These are phyloP conservation scores for Chionographis japonica DNA, from an alignment of 106 monocot species.

Conservation along the genomic window DNA sequence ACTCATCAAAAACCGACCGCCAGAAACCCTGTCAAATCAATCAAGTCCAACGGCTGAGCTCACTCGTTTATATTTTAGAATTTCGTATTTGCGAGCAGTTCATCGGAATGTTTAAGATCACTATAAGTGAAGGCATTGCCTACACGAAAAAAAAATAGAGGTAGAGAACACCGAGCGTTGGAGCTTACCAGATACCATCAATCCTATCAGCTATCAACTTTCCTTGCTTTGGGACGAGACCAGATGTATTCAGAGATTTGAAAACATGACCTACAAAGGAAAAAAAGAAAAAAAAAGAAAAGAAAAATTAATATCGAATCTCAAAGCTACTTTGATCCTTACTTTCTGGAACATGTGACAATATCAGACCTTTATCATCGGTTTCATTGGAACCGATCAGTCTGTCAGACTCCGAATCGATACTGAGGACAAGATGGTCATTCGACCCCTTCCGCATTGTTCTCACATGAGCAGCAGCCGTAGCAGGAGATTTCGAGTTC, in stretches of 20 bases:
- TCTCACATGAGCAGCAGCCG: constrained; percentile 63
- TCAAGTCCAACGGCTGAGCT: neutral
- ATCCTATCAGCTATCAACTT: constrained; percentile 82
- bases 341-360: neutral
- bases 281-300: constrained; percentile 10
- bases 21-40: constrained; percentile 74
- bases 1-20: constrained; percentile 69
- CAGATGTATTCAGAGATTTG: constrained; percentile 84
- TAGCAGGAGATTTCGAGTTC: constrained; percentile 32
- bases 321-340: too few species aligned
- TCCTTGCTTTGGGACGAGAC: constrained; percentile 87
- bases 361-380: constrained; percentile 76
- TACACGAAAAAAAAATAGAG: too few species aligned
- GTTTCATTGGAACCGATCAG: constrained; percentile 54
- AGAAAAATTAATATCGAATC: neutral
- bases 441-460: constrained; percentile 68
- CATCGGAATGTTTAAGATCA: too few species aligned
- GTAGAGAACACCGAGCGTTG: neutral
- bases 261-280: constrained; percentile 72
- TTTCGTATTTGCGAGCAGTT: too few species aligned
- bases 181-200: constrained; percentile 85
- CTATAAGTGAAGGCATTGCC: too few species aligned
- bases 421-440: constrained; percentile 78
- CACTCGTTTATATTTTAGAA: too few species aligned
- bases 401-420: constrained; percentile 54